These are phyloP conservation scores for Heimioporus retisporus DNA, from an alignment of 1,284 basidiomycete species.

Conservation along the genomic window DNA sequence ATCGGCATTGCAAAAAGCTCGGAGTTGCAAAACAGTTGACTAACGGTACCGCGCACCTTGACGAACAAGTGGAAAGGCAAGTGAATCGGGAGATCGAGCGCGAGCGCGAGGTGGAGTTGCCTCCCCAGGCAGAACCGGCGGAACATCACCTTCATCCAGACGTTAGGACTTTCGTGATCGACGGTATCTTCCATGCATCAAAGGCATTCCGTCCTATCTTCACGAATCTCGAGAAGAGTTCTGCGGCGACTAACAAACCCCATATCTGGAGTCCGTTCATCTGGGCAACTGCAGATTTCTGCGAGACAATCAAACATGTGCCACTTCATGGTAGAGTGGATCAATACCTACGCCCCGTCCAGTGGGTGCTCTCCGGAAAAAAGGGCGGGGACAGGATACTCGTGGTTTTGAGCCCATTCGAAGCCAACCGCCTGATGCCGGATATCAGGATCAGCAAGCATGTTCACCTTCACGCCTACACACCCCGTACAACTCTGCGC, in stretches of 20 bases:
- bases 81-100: conserved; percentile 47
- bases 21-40: neutral
- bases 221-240: neutral
- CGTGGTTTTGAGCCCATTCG: neutral
- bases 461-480: neutral
- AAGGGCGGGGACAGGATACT: neutral
- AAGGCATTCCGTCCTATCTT: neutral
- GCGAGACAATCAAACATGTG: neutral
- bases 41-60: conserved; percentile 29
- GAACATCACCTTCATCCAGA: neutral
- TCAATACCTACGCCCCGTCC: conserved; percentile 33
- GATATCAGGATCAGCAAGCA: neutral
- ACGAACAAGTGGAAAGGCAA: conserved; percentile 50
- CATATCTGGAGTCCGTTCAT: neutral
- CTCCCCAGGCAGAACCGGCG: conserved; percentile 30
- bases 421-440: neutral
- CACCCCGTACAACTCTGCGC: too few species aligned
- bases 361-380: neutral
- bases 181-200: neutral
- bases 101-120: conserved; percentile 49
- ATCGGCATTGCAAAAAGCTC: conserved; percentile 24
- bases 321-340: neutral
- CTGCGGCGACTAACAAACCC: neutral
- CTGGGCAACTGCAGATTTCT: neutral
- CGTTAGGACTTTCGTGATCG: neutral